Evolutionary conservation across 768 basidiomycete species (phyloP).

Genomic region (Boletales sp.): DNA sequence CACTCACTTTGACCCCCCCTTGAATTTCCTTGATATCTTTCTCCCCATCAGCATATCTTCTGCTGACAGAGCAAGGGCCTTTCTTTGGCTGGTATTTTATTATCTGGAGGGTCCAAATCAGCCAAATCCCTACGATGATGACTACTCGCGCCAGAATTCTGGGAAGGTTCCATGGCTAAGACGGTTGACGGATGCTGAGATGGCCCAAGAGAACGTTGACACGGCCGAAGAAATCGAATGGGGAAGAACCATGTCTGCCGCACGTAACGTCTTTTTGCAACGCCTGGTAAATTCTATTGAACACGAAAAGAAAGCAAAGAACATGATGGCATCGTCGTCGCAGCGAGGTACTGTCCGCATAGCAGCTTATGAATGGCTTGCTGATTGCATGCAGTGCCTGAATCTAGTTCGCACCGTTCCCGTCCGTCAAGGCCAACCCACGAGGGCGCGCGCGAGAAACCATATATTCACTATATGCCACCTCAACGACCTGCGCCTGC

Average conservation of each 20-base stretch:
- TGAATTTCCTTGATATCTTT: conserved; percentile 84
- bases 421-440: conserved; percentile 21
- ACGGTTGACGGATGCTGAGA: conserved; percentile 52
- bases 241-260: conserved; percentile 70
- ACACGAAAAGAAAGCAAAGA: conserved; percentile 47
- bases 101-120: conserved; percentile 67
- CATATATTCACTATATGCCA: conserved; percentile 33
- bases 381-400: conserved; percentile 19
- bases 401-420: conserved; percentile 24
- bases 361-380: not conserved
- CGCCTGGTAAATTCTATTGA: conserved; percentile 59
- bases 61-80: conserved; percentile 67
- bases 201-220: conserved; percentile 71
- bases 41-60: conserved; percentile 73
- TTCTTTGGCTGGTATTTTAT: conserved; percentile 81
- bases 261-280: conserved; percentile 68
- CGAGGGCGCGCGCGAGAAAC: conserved; percentile 28
- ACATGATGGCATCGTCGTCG: conserved; percentile 28
- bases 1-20: conserved; percentile 68
- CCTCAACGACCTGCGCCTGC: conserved; percentile 21
- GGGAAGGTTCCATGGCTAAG: conserved; percentile 65
- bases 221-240: conserved; percentile 73
- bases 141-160: conserved; percentile 51
- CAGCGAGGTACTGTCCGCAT: conserved; percentile 20
- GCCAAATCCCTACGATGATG: conserved; percentile 75